phyloP scores from a whole-genome alignment of 768 basidiomycete genomes.

The Phylloporus arenicola region DNA sequence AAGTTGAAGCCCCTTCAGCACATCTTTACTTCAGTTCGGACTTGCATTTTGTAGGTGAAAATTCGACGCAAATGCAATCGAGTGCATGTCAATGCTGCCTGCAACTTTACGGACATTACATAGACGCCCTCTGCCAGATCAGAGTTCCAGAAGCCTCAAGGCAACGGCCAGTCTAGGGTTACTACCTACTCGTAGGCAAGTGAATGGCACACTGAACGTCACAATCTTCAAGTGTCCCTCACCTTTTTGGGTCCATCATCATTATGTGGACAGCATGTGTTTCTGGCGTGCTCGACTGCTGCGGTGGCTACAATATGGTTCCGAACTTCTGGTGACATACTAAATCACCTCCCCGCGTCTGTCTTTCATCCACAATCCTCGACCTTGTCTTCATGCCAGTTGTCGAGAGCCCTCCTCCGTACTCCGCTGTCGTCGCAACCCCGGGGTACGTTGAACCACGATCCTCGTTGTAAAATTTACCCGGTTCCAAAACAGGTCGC shows the following conservation, averaged over 20 bases:
- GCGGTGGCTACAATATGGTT: background rate
- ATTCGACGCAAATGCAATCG: too few species aligned
- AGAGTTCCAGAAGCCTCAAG: constrained; percentile 4
- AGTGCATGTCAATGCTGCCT: too few species aligned
- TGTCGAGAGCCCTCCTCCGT: constrained; percentile 16
- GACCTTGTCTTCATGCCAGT: constrained; percentile 1
- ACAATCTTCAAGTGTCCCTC: constrained; percentile 8
- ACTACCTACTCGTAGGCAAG: too few species aligned
- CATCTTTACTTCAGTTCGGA: too few species aligned
- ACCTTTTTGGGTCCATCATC: background rate
- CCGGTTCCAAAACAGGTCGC: background rate
- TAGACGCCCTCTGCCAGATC: background rate
- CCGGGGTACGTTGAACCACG: constrained; percentile 3
- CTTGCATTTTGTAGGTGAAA: too few species aligned
- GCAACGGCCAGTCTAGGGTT: background rate
- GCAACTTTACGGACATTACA: background rate
- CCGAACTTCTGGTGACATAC: background rate
- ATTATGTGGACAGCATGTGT: background rate
- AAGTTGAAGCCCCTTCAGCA: too few species aligned
- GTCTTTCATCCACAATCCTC: background rate
- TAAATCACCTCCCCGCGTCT: background rate
- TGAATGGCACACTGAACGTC: background rate
- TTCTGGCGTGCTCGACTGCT: background rate
- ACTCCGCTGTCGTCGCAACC: constrained; percentile 5
- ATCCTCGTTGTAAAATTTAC: background rate